phyloP scores from a whole-genome alignment of 2,329 filamentous ascomycete genomes.

The Diaporthe ampelina region DNA sequence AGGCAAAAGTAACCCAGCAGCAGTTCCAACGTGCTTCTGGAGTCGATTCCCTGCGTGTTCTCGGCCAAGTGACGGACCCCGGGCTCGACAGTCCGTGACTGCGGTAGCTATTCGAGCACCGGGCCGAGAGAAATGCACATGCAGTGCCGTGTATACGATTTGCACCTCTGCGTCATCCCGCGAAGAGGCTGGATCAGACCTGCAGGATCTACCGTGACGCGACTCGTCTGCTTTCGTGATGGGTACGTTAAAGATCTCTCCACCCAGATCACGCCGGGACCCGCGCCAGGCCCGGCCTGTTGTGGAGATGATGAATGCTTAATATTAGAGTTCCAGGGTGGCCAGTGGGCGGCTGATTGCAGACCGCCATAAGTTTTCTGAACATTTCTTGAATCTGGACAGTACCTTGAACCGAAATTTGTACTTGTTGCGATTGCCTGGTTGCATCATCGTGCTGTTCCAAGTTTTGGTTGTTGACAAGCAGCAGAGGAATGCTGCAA shows the following conservation, averaged over 20 bases:
- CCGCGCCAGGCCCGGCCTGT: constrained; percentile 25
- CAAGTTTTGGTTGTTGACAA: constrained; percentile 14
- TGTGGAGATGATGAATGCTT: constrained; percentile 36
- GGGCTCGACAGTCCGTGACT: neutral
- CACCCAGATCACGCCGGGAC: constrained; percentile 23
- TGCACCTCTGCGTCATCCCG: constrained; percentile 28
- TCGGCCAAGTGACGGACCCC: neutral
- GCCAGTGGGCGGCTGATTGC: constrained; percentile 17
- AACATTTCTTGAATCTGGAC: neutral
- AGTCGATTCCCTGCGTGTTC: neutral
- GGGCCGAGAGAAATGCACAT: constrained; percentile 6
- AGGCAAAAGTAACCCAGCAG: neutral
- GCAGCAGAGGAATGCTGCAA: neutral
- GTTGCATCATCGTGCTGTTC: constrained; percentile 25
- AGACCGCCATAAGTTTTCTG: neutral
- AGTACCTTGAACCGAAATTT: neutral
- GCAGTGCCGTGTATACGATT: neutral
- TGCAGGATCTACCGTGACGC: constrained; percentile 30
- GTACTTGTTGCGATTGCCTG: neutral
- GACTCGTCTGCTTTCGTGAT: constrained; percentile 27
- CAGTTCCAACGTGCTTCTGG: constrained; percentile 1
- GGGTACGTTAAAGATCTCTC: constrained; percentile 30
- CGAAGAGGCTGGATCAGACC: neutral
- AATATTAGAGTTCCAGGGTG: constrained; percentile 6
- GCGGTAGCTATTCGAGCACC: neutral